Base-by-base conservation (phyloP, 2,329 filamentous ascomycete species). In the Cylindrodendrum hubeiense region DNA sequence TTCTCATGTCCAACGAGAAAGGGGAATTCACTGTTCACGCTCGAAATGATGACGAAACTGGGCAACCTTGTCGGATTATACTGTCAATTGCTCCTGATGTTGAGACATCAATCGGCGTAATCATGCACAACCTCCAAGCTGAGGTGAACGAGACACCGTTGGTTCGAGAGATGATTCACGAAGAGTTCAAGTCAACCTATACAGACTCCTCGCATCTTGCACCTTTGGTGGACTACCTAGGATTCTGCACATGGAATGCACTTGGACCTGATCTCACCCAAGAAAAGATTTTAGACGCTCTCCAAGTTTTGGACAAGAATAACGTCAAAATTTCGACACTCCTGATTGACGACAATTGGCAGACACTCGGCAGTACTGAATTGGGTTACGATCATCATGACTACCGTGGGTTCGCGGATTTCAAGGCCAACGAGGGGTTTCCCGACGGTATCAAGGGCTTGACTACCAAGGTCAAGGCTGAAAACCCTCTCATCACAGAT, bases 291-390 rank as follows among this genome's bases (percentile, higher is more conserved):
- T 82, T 93, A 21, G 78, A 87, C 37, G 93, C 93, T 1, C 82
- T 97, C 3, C 89, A 93, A 63, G 84, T 86, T 2, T 81, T 97
- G 15, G 86, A 90, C 13, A 83, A 88, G 30, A 86, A 91, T 61
- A 87, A 89, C 3, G 92, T 97, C 73, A 89, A 90, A 46, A 85
- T 97, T 54, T 90, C 88, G 1, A 95, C 90, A 71, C 83, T 97
- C 5, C 96, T 97, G 69, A 96, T 97, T 67, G 94, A 97, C 74
- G 94, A 97, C 76, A 95, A 95, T 72, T 97, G 94, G 94, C 93
- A 96, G 79, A 87, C 90, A n/a, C 83, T 95, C 54, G 86, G 84
- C 70, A 9, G 5, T n/a, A 63, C 60, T 7, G 81, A 82, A 30
- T 70, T 76, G 19, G 82, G 83, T 2, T 72, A 82, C 15, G 79